These are phyloP conservation scores for Tuber melanosporum DNA, from an alignment of 495 filamentous ascomycete species.

Conservation along the genomic window DNA sequence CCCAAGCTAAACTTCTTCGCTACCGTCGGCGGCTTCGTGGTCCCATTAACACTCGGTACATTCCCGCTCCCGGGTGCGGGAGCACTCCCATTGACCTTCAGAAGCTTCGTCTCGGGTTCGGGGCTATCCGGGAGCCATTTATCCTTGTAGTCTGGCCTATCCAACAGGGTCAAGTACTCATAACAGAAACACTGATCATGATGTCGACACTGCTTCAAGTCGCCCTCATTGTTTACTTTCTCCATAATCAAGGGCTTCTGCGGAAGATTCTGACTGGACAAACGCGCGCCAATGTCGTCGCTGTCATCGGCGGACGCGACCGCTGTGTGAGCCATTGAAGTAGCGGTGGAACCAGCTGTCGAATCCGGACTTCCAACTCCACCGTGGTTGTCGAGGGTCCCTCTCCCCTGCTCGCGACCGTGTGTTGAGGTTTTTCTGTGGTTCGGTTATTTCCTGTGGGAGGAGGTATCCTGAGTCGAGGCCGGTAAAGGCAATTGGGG, in stretches of 20 bases:
- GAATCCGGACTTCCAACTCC: slow-evolving; percentile 5
- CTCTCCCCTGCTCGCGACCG: slow-evolving; percentile 5
- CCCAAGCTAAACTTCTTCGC: slow-evolving; percentile 40
- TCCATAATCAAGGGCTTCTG: slow-evolving; percentile 38
- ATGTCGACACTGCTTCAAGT: slow-evolving; percentile 22
- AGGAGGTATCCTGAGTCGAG: slow-evolving; percentile 6
- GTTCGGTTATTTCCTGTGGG: slow-evolving; percentile 8
- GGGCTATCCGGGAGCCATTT: slow-evolving; percentile 41
- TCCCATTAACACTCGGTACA: slow-evolving; percentile 23
- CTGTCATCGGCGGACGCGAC: slow-evolving; percentile 34
- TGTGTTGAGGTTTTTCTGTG: background rate
- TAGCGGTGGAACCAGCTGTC: slow-evolving; percentile 10
- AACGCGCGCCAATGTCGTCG: slow-evolving; percentile 41
- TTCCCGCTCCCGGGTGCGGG: slow-evolving; percentile 8
- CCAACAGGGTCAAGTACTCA: slow-evolving; percentile 38
- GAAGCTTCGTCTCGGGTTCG: slow-evolving; percentile 23
- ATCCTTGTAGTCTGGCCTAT: slow-evolving; percentile 36
- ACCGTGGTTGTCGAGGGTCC: background rate
- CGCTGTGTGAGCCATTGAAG: slow-evolving; percentile 40
- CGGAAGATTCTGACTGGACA: slow-evolving; percentile 36
- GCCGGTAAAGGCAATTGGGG: slow-evolving; percentile 12
- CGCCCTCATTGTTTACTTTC: slow-evolving; percentile 11
- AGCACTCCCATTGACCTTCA: slow-evolving; percentile 24
- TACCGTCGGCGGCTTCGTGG: slow-evolving; percentile 16
- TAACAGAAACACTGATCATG: slow-evolving; percentile 36